phyloP scores from a whole-genome alignment of 805 yeast genomes.

The Saccharomyces jurei region DNA sequence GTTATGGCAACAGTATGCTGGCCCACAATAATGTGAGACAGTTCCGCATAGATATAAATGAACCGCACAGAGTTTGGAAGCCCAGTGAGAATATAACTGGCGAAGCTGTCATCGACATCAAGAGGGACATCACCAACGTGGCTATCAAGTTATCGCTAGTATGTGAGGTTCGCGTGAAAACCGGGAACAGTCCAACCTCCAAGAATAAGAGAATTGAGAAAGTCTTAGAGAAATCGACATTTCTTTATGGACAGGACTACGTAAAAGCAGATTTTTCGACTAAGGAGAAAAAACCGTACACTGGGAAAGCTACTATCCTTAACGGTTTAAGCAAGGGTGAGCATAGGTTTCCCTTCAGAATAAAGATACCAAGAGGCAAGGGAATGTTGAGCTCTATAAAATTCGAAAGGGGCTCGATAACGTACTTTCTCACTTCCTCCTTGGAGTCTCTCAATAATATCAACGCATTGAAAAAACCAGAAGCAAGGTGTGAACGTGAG shows the following conservation, averaged over 20 bases:
- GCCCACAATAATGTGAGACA: slow-evolving; percentile 41
- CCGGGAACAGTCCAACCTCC: slow-evolving; percentile 38
- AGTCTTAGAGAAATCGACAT: slow-evolving; percentile 51
- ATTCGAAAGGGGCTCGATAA: slow-evolving; percentile 80
- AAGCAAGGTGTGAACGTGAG: slow-evolving; percentile 45
- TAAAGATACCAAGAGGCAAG: slow-evolving; percentile 60
- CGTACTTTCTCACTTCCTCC: slow-evolving; percentile 42
- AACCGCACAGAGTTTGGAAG: slow-evolving; percentile 67
- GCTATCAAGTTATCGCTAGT: slow-evolving; percentile 44
- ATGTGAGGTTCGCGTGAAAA: slow-evolving; percentile 50
- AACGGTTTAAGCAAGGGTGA: slow-evolving; percentile 68
- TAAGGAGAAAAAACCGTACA: slow-evolving; percentile 16
- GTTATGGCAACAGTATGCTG: slow-evolving; percentile 7
- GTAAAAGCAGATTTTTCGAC: slow-evolving; percentile 4
- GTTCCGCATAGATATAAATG: slow-evolving; percentile 61
- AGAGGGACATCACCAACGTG: slow-evolving; percentile 44
- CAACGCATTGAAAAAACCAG: slow-evolving; percentile 8
- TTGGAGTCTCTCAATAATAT: slow-evolving; percentile 12
- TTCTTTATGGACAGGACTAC: slow-evolving; percentile 44
- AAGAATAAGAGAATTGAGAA: slow-evolving; percentile 43
- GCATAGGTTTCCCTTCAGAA: slow-evolving; percentile 80
- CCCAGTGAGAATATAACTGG: slow-evolving; percentile 76
- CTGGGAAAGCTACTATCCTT: slow-evolving; percentile 2
- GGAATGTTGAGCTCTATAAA: slow-evolving; percentile 66
- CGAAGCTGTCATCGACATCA: slow-evolving; percentile 47